A percentile compares a stretch with the other conserved stretches of the same genome.
phyloP scores from a whole-genome alignment of 176 grass and related monocot genomes.

The Cenchrus purpureus region DNA sequence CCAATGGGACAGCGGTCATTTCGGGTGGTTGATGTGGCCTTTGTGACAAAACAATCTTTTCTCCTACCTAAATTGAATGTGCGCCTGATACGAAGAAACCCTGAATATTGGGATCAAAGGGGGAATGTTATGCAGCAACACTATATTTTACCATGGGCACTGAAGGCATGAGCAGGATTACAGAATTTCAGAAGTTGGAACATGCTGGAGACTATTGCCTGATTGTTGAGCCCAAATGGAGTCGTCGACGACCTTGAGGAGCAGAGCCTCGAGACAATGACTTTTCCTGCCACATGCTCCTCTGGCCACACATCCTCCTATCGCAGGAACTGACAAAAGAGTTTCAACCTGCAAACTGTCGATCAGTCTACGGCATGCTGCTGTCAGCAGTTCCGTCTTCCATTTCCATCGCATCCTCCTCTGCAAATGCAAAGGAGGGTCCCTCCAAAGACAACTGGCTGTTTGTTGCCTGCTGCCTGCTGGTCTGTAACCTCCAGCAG shows the following conservation, averaged over 20 bases:
- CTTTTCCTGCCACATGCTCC: conserved; percentile 8
- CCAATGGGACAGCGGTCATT: background rate
- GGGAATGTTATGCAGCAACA: background rate
- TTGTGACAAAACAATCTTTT: no score
- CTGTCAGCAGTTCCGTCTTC: background rate
- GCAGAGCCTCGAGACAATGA: background rate
- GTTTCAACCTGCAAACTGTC: background rate
- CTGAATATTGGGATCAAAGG: no score
- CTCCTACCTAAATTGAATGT: no score
- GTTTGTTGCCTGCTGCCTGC: no score
- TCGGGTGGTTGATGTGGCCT: background rate
- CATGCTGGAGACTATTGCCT: background rate
- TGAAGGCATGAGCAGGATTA: background rate
- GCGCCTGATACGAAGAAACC: no score
- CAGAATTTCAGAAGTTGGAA: background rate
- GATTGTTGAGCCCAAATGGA: background rate
- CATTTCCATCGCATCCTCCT: background rate
- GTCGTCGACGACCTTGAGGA: no score
- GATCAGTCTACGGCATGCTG: background rate
- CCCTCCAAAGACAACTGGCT: background rate
- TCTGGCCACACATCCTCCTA: background rate
- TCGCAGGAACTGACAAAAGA: background rate
- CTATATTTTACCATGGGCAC: background rate
- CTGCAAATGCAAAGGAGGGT: background rate
- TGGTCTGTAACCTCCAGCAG: conserved; percentile 20